Conservation (phyloP, 257 asterid genomes). For the Nicotiana noctiflora region DNA sequence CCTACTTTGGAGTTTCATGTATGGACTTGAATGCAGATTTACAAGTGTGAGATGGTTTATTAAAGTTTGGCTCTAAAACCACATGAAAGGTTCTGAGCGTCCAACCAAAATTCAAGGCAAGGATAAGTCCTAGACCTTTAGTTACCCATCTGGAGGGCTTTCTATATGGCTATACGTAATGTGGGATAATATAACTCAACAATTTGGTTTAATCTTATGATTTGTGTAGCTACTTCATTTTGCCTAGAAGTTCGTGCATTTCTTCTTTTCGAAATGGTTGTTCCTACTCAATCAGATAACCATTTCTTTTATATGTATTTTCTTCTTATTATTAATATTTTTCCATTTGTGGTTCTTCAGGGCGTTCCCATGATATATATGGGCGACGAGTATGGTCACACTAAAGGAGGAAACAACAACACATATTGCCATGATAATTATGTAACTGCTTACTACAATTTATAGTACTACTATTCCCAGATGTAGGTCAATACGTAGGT, state of each 20-base stretch:
- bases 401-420: conserved; percentile 98
- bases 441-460: conserved; percentile 32
- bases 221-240: background rate
- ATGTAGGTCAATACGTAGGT: background rate
- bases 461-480: background rate
- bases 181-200: background rate
- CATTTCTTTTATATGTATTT: background rate
- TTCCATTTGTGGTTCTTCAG: conserved; percentile 30
- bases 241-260: background rate
- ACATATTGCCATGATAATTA: conserved; percentile 90
- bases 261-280: background rate
- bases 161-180: background rate
- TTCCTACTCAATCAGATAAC: background rate
- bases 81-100: background rate
- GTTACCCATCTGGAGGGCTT: background rate
- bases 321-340: conserved; percentile 1
- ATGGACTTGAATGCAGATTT: background rate
- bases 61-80: background rate
- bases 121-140: background rate
- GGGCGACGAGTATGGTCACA: conserved; percentile 99
- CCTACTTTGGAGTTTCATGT: background rate
- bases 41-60: background rate
- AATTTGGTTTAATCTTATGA: background rate
- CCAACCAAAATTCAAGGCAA: background rate
- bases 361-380: conserved; percentile 94